Conservation (phyloP, 495 filamentous ascomycete genomes). For the Stereocaulon alpinum region DNA sequence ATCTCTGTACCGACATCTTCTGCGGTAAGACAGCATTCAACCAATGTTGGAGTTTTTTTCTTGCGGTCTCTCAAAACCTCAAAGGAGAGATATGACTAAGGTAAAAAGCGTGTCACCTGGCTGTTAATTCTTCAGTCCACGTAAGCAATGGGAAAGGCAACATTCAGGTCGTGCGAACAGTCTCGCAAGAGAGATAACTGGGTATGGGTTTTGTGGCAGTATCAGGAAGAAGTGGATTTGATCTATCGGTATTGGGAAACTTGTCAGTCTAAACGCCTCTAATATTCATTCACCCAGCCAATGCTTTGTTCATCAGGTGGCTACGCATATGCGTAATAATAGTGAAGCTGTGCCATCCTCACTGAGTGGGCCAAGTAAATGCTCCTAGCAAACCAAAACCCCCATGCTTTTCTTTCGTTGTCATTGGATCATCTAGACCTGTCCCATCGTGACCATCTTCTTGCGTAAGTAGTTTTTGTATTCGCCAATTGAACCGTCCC, state of each 20-base stretch:
- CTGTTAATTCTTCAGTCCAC: too few relatives aligned
- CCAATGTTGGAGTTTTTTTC: too few relatives aligned
- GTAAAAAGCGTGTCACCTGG: too few relatives aligned
- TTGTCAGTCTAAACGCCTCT: conserved; percentile 10
- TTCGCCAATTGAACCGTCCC: conserved; percentile 79
- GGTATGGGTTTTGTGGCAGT: too few relatives aligned
- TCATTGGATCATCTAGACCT: conserved; percentile 30
- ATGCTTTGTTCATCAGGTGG: neutral
- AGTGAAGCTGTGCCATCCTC: neutral
- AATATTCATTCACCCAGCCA: neutral
- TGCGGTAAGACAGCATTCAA: too few relatives aligned
- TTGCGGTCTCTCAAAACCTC: too few relatives aligned
- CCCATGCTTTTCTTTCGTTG: conserved; percentile 1
- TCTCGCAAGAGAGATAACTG: too few relatives aligned
- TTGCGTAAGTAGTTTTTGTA: conserved; percentile 99
- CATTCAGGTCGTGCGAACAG: too few relatives aligned
- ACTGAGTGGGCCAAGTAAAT: neutral
- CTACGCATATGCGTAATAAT: conserved; percentile 4
- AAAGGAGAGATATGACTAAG: too few relatives aligned
- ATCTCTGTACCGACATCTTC: too few relatives aligned
- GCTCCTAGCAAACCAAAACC: neutral
- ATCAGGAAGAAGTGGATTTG: neutral
- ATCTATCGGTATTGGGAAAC: conserved; percentile 2
- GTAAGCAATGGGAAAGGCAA: too few relatives aligned
- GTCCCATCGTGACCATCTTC: conserved; percentile 68